Evolutionary conservation across 1,139 yeast genomes (phyloP).

Genomic region (Pichia norvegensis): DNA sequence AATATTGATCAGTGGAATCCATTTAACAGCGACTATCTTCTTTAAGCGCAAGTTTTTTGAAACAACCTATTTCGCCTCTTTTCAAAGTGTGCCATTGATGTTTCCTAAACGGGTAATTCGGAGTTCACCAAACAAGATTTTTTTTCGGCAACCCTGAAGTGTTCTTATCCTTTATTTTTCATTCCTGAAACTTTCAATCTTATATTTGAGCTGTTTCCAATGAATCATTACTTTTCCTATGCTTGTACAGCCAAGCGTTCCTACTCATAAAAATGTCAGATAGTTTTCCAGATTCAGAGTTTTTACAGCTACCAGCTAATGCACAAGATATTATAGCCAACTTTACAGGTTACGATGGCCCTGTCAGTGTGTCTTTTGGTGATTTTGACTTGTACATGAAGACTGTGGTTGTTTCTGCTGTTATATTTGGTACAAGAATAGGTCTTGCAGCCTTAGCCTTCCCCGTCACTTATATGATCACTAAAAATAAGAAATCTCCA

Average conservation of each 20-base stretch:
- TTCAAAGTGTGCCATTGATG: not conserved
- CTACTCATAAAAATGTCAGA: too few species aligned
- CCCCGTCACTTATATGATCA: conserved; percentile 33
- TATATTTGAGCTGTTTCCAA: not conserved
- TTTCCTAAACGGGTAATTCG: conserved; percentile 21
- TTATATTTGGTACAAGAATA: conserved; percentile 38
- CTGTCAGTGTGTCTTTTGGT: conserved; percentile 28
- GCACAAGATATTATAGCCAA: conserved; percentile 26
- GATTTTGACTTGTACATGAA: conserved; percentile 31
- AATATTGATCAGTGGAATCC: conserved; percentile 47
- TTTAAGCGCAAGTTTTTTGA: not conserved
- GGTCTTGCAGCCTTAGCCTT: conserved; percentile 38
- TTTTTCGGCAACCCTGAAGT: not conserved
- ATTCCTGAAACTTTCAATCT: not conserved
- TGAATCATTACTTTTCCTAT: too few species aligned
- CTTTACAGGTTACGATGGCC: conserved; percentile 29
- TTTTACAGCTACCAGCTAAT: not conserved
- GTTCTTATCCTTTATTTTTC: too few species aligned
- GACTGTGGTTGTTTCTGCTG: conserved; percentile 29
- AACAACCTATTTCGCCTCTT: not conserved
- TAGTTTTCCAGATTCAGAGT: not conserved
- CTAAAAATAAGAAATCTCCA: conserved; percentile 50
- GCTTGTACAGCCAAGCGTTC: too few species aligned
- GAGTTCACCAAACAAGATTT: not conserved
- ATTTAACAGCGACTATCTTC: conserved; percentile 33